A percentile compares a stretch with the other conserved stretches of the same genome.
Evolutionary conservation across 2,329 filamentous ascomycete genomes (phyloP).

Genomic region (Fusarium sp.): DNA sequence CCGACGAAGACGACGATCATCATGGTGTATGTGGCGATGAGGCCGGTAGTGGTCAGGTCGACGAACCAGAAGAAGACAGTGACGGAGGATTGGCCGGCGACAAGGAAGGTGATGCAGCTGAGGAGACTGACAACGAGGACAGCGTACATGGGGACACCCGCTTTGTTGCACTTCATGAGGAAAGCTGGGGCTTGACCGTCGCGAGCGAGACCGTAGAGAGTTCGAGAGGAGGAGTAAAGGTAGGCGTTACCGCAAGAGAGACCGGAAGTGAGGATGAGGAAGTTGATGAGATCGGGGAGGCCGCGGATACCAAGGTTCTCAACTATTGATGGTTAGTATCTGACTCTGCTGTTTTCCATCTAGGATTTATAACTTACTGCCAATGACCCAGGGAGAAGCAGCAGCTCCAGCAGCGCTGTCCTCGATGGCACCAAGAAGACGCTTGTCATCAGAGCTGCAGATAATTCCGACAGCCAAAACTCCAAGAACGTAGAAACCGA

Average conservation of each 20-base stretch:
- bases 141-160: constrained; percentile 68
- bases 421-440: constrained; percentile 56
- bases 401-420: constrained; percentile 66
- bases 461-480: constrained; percentile 67
- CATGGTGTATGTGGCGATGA: constrained; percentile 66
- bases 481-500: constrained; percentile 76
- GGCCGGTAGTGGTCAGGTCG: constrained; percentile 65
- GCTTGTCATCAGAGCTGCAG: constrained; percentile 61
- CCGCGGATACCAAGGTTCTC: constrained; percentile 62
- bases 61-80: constrained; percentile 65
- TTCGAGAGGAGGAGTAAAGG: constrained; percentile 60
- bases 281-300: constrained; percentile 67
- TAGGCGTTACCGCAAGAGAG: constrained; percentile 60
- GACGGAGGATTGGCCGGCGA: constrained; percentile 59
- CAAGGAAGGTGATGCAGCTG: constrained; percentile 63
- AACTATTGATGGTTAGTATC: constrained; percentile 46
- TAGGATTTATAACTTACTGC: constrained; percentile 19
- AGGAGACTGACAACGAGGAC: constrained; percentile 62
- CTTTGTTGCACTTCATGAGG: constrained; percentile 67
- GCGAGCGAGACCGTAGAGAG: constrained; percentile 60
- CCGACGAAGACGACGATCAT: constrained; percentile 57
- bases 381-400: constrained; percentile 71
- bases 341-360: too few species aligned
- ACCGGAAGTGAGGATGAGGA: constrained; percentile 68
- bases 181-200: constrained; percentile 61